phyloP scores from a whole-genome alignment of 495 filamentous ascomycete genomes.

The Neurospora discreta region DNA sequence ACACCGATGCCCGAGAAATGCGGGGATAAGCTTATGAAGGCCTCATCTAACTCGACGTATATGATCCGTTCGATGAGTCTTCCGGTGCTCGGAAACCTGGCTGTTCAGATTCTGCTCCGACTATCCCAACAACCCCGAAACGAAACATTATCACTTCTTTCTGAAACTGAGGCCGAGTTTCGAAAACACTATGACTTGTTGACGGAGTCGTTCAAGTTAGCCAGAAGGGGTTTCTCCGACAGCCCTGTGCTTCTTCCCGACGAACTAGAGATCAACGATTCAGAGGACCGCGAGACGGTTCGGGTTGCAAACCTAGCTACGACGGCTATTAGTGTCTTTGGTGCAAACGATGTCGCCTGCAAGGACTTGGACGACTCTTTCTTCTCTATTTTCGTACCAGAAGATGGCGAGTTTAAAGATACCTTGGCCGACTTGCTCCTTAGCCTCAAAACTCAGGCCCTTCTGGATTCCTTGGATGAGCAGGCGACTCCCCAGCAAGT shows the following conservation, averaged over 20 bases:
- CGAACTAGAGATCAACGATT: slow-evolving; percentile 59
- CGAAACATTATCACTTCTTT: slow-evolving; percentile 66
- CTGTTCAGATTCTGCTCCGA: slow-evolving; percentile 33
- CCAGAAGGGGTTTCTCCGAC: slow-evolving; percentile 66
- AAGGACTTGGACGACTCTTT: slow-evolving; percentile 77
- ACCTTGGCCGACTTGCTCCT: slow-evolving; percentile 64
- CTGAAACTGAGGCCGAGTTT: slow-evolving; percentile 60
- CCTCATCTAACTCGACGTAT: slow-evolving; percentile 18
- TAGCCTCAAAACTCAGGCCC: slow-evolving; percentile 77
- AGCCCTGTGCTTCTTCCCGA: slow-evolving; percentile 59
- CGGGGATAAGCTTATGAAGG: slow-evolving; percentile 20
- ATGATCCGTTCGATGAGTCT: slow-evolving; percentile 28
- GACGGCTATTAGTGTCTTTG: slow-evolving; percentile 72
- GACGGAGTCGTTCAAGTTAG: slow-evolving; percentile 69
- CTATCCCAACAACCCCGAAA: slow-evolving; percentile 32
- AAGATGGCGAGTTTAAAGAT: slow-evolving; percentile 41
- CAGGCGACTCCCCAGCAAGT: slow-evolving; percentile 47
- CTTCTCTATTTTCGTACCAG: slow-evolving; percentile 71
- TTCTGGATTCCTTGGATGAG: slow-evolving; percentile 56
- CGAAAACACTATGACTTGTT: slow-evolving; percentile 72
- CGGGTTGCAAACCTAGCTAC: slow-evolving; percentile 82
- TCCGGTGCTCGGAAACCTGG: slow-evolving; percentile 32
- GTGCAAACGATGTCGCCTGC: slow-evolving; percentile 70
- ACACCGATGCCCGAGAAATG: slow-evolving; percentile 10
- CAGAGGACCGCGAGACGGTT: slow-evolving; percentile 61